Base-by-base conservation (phyloP, 495 filamentous ascomycete species). In the Penicillium silybi region DNA sequence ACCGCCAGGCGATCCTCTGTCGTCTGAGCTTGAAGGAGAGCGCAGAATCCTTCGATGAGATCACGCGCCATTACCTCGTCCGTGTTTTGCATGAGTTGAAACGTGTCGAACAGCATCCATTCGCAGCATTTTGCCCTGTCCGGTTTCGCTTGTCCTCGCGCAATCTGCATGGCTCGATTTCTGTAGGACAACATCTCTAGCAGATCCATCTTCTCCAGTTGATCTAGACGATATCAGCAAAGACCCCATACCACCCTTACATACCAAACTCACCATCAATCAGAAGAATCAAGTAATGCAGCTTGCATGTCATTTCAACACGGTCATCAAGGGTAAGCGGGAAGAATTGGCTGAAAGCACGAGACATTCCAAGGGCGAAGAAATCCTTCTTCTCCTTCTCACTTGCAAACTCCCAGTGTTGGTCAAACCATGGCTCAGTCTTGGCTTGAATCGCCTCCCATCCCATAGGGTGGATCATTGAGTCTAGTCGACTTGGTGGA, bases 121-220 rank as follows among this genome's bases (percentile, higher is more conserved):
- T 63, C 61, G 11, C 50, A 22, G 11, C 51, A 53, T 1, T 50
- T 15, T 1, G 20, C 16, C 34, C 39, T 50, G 15, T 63, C 23
- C 3, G 57, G 57, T 2, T 19, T 41, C 9, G 18, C 8, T 39
- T 45, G 17, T 4, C 54, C 50, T 6, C 27, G 39, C 2, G 54
- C 48, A 44, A 63, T 50, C 1, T 48, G n/a, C 18, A 61, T 58
- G 13, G 53, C 22, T 18, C 54, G 57, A 2, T 61, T 50, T 15
- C 54, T 50, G 18, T 63, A 61, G 0, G 51, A 57, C n/a, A 58
- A 13, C 57, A 63, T 54, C 18, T 58, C 51, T 20, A 46, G n/a
- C 18, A 50, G 26, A 16, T 43, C 50, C 61, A 63, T 61, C 38
- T 63, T 63, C 15, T 61, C 57, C 32, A 63, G 35, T 43, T 63